Base-by-base conservation (phyloP, 2,329 filamentous ascomycete species). In the Diaporthe helianthi region DNA sequence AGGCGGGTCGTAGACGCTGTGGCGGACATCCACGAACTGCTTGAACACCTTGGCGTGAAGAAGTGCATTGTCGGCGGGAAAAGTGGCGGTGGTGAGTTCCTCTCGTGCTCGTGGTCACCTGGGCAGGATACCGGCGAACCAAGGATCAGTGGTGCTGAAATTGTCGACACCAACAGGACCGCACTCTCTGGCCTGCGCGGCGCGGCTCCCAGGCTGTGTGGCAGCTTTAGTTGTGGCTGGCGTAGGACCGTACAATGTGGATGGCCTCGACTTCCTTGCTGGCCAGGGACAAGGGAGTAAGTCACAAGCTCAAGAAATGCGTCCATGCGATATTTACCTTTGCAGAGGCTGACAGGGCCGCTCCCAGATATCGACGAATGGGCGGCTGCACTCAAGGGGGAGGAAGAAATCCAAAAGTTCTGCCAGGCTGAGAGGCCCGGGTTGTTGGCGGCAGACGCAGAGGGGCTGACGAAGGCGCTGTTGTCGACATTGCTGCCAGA, bases 1-100 rank as follows among this genome's bases (percentile, higher is more conserved):
- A 63, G 69, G 41, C 51, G 19, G 19, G 38, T 66, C 2, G 69
- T 69, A 10, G 67, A 71, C 26, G 29, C 54, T 19, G 67, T 66
- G 19, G 47, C 60, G 46, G 66, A 71, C 19, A 61, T 71, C 19
- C 44, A 67, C n/a, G 70, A 65, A 31, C 36, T 71, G 55, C 64
- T 70, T 10, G 52, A 55, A 26, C 68, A 71, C 26, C 44, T 71
- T 24, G 68, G 58, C 31, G 24, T 68, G 24, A 67, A 71, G 51
- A 61, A 70, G 46, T 70, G 68, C 36, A 15, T 65, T 12, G 63
- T 71, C 31, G 64, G 44, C 10, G 70, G 70, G 26, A 46, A 53
- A 31, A 71, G 70, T 26, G 70, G 70, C 19, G 70, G 70, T 26
- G 70, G 70, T 71, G 22, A 36, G 64, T 65, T 12, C 6, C 12